Percentiles rank a stretch among this genome's conserved stretches.
These are phyloP conservation scores for Mucor irregularis DNA, from an alignment of 371 early-diverging fungal species.

Conservation along the genomic window DNA sequence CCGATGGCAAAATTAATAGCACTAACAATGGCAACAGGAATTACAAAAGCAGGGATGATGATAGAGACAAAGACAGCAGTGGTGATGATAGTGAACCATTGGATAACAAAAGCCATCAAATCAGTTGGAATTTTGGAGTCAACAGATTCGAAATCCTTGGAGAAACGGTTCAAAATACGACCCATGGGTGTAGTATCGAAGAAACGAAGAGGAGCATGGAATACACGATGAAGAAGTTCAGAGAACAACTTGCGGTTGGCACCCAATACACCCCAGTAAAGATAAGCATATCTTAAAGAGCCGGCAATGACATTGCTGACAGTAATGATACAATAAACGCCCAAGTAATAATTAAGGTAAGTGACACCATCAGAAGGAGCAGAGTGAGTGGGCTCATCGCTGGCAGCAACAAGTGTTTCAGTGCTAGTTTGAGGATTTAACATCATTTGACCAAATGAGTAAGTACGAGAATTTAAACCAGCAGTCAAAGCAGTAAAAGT, in stretches of 20 bases:
- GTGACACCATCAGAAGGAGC: slow-evolving; percentile 1
- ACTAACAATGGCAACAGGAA: slow-evolving; percentile 61
- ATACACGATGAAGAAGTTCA: slow-evolving; percentile 54
- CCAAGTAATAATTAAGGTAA: slow-evolving; percentile 24
- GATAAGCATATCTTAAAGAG: slow-evolving; percentile 28
- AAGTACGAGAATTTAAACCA: slow-evolving; percentile 13
- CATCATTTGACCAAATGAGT: slow-evolving; percentile 19
- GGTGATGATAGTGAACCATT: slow-evolving; percentile 52
- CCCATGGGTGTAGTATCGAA: slow-evolving; percentile 92
- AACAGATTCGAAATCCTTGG: slow-evolving; percentile 50
- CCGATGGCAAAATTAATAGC: slow-evolving; percentile 49
- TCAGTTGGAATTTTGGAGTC: slow-evolving; percentile 44
- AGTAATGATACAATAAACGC: slow-evolving; percentile 16
- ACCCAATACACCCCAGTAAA: slow-evolving; percentile 52
- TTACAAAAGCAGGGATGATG: slow-evolving; percentile 38
- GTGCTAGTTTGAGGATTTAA: no score
- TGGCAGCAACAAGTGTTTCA: no score
- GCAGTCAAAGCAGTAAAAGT: neutral
- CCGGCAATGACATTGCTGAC: slow-evolving; percentile 14
- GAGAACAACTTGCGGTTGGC: slow-evolving; percentile 55
- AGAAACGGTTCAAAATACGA: slow-evolving; percentile 87
- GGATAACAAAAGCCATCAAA: slow-evolving; percentile 50
- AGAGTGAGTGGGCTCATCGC: slow-evolving; percentile 11
- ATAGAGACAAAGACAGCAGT: slow-evolving; percentile 34
- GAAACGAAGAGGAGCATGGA: slow-evolving; percentile 76